Conservation (phyloP, 495 filamentous ascomycete species). For the Hypoxylon intermedium region DNA sequence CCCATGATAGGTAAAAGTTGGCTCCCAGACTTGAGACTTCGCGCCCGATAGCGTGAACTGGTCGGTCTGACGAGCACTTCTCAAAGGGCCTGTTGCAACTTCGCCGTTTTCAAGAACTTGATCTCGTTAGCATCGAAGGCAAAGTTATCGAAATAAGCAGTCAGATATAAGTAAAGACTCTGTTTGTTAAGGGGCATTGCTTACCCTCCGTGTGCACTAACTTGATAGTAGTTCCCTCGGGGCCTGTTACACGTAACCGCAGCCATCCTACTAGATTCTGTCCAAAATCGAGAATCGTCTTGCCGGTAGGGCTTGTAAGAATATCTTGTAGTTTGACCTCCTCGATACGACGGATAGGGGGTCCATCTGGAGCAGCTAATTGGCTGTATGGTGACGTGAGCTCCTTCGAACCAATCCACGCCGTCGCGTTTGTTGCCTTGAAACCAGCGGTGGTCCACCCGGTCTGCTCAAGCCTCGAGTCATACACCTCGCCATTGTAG, state of each 20-base stretch:
- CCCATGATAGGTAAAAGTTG: constrained; percentile 62
- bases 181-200: neutral
- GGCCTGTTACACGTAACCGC: constrained; percentile 45
- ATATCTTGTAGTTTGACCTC: constrained; percentile 47
- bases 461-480: constrained; percentile 42
- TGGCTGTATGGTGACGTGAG: constrained; percentile 34
- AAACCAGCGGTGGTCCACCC: constrained; percentile 33
- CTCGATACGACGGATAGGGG: constrained; percentile 48
- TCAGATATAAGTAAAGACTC: no score
- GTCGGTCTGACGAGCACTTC: constrained; percentile 55
- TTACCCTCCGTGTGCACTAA: constrained; percentile 56
- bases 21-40: constrained; percentile 45
- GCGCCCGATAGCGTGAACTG: constrained; percentile 46
- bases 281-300: constrained; percentile 61
- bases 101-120: constrained; percentile 60
- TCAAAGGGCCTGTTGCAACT: constrained; percentile 57
- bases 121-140: neutral
- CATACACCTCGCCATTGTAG: constrained; percentile 62
- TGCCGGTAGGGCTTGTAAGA: constrained; percentile 53
- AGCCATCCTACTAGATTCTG: constrained; percentile 64
- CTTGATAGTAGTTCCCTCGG: constrained; percentile 45
- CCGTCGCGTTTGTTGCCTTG: constrained; percentile 33
- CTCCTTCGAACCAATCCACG: constrained; percentile 36
- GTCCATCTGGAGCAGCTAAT: constrained; percentile 48
- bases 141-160: no score